Conservation (phyloP, 108 stramenopile genomes). For the Cylindrotheca closterium region DNA sequence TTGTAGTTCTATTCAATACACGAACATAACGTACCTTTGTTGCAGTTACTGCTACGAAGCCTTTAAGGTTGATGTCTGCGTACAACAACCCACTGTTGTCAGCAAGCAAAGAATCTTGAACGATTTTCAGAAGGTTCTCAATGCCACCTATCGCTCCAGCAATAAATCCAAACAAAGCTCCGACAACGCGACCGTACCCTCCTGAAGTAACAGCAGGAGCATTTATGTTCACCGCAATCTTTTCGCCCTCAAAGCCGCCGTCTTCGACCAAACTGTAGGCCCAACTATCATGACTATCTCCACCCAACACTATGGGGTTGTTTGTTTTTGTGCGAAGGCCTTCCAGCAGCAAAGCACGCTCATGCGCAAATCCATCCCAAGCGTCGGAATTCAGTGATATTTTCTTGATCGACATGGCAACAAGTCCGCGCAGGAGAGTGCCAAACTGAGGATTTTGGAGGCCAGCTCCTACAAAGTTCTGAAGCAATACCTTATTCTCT, state of each 20-base stretch:
- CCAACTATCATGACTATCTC: conserved; percentile 29
- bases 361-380: conserved; percentile 21
- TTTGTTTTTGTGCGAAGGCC: conserved; percentile 14
- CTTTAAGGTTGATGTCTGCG: conserved; percentile 15
- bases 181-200: conserved; percentile 8
- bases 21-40: not conserved
- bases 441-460: not conserved
- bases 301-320: conserved; percentile 24
- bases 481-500: not conserved
- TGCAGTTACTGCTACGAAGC: conserved; percentile 23
- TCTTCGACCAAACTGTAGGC: conserved; percentile 20
- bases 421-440: not conserved
- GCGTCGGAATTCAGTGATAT: conserved; percentile 22
- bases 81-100: conserved; percentile 13
- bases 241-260: conserved; percentile 9
- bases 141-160: conserved; percentile 3
- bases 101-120: conserved; percentile 1
- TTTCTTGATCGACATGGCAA: not conserved
- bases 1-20: not conserved
- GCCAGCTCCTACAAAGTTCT: not conserved
- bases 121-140: not conserved
- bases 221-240: conserved; percentile 22
- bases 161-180: conserved; percentile 1
- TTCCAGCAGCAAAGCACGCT: conserved; percentile 21
- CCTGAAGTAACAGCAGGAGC: conserved; percentile 27